Evolutionary conservation across 495 filamentous ascomycete species (phyloP), one percentile per base, ranked within the genome.

Genomic region (Daldinia grandis): DNA sequence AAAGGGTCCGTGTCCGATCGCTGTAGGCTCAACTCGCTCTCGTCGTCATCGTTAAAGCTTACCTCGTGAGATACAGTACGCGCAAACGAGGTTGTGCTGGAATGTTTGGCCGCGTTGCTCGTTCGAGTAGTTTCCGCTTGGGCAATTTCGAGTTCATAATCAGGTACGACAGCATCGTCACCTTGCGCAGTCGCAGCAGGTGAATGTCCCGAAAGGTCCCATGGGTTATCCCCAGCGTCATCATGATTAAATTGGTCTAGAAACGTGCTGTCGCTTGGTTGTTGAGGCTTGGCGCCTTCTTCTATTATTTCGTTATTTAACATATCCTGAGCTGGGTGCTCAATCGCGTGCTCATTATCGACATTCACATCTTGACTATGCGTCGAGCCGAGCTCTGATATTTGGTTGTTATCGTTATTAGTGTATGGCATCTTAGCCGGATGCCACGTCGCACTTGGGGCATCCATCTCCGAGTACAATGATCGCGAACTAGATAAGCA

Each of bases 371-470:
- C 47, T 55, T 72, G 57, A 19, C 58, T 35, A 5, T 21, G 40
- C 15, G 58, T 21, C 17, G 59, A 54, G 38, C 64, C 51, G 53
- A 27, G 44, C 33, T 54, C 54, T 73, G 55, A 35, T 68, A 60
- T 61, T 64, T 72, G 57, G 63, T 68, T 62, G 66, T 66, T 62
- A 65, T 79, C 71, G 51, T 70, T 74, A 67, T 65, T 66, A 60
- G 78, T 78, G 64, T 86, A 80, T 62, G 85, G 85, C 84, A 83
- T 85, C 74, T 83, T 78, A 25, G 85, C 85, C 64, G 85, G 85
- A 76, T 87, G 78, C 85, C 85, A 87, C 62, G 83, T 81, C 65
- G 83, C 76, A 66, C 67, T 81, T 58, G 79, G 77, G 60, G 76
- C 73, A 72, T 80, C 79, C 66, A 77, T 78, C 64, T 77, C 59